A percentile compares a stretch with the other conserved stretches of the same genome.
Conservation (phyloP, 768 basidiomycete genomes). For the Tephrocybe sp. region DNA sequence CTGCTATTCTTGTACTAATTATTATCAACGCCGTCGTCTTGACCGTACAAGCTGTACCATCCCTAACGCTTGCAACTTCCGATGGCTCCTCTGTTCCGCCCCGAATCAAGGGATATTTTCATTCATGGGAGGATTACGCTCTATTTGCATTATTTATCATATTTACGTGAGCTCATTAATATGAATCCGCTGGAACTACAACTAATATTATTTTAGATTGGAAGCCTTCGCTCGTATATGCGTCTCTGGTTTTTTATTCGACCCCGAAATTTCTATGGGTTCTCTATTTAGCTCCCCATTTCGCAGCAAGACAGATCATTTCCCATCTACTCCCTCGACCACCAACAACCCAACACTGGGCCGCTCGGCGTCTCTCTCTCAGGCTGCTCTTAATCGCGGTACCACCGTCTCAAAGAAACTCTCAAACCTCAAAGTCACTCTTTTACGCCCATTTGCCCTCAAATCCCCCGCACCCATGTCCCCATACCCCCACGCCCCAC, state of each 20-base stretch:
- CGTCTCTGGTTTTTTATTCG: conserved; percentile 85
- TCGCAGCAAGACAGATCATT: conserved; percentile 26
- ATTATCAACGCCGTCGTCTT: conserved; percentile 80
- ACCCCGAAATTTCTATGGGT: conserved; percentile 67
- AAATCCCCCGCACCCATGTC: conserved; percentile 25
- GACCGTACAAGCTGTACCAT: conserved; percentile 71
- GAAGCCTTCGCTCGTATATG: conserved; percentile 88
- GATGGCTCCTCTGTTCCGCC: conserved; percentile 38
- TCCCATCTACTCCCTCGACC: conserved; percentile 24
- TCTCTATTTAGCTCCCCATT: conserved; percentile 42
- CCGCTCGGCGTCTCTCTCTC: conserved; percentile 22
- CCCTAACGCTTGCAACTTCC: conserved; percentile 51
- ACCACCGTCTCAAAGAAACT: conserved; percentile 45
- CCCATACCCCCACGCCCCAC: conserved; percentile 21
- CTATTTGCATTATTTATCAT: conserved; percentile 81
- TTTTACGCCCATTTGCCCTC: conserved; percentile 56
- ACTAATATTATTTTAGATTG: conserved; percentile 41
- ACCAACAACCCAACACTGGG: conserved; percentile 23
- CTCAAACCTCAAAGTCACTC: conserved; percentile 38
- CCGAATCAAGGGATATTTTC: conserved; percentile 70
- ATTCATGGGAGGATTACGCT: conserved; percentile 83
- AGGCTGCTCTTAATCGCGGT: conserved; percentile 40
- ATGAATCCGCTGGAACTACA: not conserved
- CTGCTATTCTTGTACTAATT: conserved; percentile 77
- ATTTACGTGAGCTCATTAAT: conserved; percentile 68